Base-by-base conservation (phyloP, 2,329 filamentous ascomycete species). In the Neonectria coccinea region DNA sequence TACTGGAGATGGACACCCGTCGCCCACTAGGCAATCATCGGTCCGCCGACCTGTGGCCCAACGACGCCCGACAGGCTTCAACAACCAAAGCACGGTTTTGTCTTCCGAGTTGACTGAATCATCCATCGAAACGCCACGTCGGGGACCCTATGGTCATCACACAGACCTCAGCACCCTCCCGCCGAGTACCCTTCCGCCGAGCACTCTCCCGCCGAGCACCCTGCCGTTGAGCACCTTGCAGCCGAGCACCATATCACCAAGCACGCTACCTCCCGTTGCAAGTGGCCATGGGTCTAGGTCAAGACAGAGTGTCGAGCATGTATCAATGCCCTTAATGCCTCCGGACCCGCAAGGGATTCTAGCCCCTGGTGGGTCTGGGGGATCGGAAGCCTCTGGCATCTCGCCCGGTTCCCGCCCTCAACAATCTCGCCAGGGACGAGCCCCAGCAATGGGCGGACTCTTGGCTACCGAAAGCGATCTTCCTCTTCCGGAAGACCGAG, bases 1-100 rank as follows among this genome's bases (percentile, higher is more conserved):
- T 66, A 93, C 91, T 2, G 91, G 88, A 29, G 92, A 94, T 74
- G 90, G 90, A 27, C 83, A 85, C 64, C 80, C 82, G 3, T 84
- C 84, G 16, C 84, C 86, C 2, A 77, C 81, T 0, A 79, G 84
- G 52, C 79, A 70, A 42, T 65, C 71, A 31, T 65, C 71, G 29
- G 71, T 73, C 16, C 77, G 76, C 4, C 74, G 78, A n/a, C 71
- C 75, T 9, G 71, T 71, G 11, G 69, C 75, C 6, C 59, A 67
- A 11, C 68, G 79, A 67, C 78, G 77, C 4, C 69, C 70, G 14
- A 77, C 76, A 10, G 76, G 74, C 8, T 74, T 39, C 36, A 39
- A 74, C 41, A 70, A 67, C 25, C 67, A 68, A 31, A 72, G 75
- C 4, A 71, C 76, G 5, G 66, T 72, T 3, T 51, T 79, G 27